Evolutionary conservation across 352 stramenopile genomes (phyloP), one percentile per base, ranked within the genome.

Genomic region (Pythium grandisporangium): DNA sequence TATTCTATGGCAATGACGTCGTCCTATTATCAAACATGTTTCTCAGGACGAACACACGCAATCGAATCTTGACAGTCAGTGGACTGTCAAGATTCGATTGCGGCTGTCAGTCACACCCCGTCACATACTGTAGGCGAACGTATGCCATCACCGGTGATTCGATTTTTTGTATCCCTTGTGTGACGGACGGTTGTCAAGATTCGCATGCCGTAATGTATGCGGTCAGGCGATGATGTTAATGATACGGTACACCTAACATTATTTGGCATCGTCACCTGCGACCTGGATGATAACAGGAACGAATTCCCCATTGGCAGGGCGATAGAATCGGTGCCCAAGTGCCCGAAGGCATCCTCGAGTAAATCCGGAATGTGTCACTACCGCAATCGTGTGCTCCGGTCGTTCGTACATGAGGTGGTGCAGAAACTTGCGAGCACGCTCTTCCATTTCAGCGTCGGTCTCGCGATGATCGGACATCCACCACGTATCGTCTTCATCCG

Each of bases 281-380:
- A 30, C 17, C 20, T 12, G 2, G 22, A 86, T 57, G 32, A 87
- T 39, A 32, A 83, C 51, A 14, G 73, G 73, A 22, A 87, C 67
- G 26, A 81, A 74, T 34, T 87, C 73, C 37, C 66, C 70, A 40
- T 87, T 87, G 8, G 56, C 48, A 11, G 73, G 73, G 19, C 72
- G 68, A 42, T 79, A 87, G 61, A 80, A 78, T 22, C 58, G 70
- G 39, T 81, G 70, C 0, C 64, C 65, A 13, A 87, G 48, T n/a
- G 61, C 66, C 2, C 58, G 51, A 34, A 84, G 70, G 53, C 73
- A 84, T 6, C 57, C 70, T 17, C 67, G 73, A 42, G 58, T 81
- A 42, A 87, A 83, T 41, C 73, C 73, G 30, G 64, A 79, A 56
- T 87, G 73, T 12, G 70, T 72, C 16, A 87, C 73, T 11, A 87